These are phyloP conservation scores for Grigorovia jiainica DNA, from an alignment of 805 yeast species.

Conservation along the genomic window DNA sequence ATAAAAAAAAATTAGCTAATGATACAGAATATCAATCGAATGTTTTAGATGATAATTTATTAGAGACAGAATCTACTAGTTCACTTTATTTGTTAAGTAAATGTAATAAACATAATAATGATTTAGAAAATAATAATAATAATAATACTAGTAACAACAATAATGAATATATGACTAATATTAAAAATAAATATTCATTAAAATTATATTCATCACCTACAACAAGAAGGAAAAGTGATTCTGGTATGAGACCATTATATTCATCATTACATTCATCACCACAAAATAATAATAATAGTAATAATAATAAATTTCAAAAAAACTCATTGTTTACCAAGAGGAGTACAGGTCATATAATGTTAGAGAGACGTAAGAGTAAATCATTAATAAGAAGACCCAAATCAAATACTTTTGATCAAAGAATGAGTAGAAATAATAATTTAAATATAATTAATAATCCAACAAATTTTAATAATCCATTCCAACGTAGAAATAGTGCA, in stretches of 20 bases:
- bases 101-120: too few species aligned
- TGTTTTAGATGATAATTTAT: constrained; percentile 23
- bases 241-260: constrained; percentile 9
- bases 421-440: not conserved
- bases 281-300: constrained; percentile 1
- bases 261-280: constrained; percentile 11
- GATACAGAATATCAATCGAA: constrained; percentile 3
- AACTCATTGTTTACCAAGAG: constrained; percentile 8
- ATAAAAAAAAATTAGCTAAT: not conserved
- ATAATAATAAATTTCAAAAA: not conserved
- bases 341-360: constrained; percentile 15
- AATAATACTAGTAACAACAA: not conserved
- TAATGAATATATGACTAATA: not conserved
- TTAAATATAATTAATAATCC: not conserved
- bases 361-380: not conserved
- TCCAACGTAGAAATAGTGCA: constrained; percentile 8
- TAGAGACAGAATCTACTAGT: constrained; percentile 18
- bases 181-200: not conserved
- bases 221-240: constrained; percentile 16
- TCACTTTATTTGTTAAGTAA: constrained; percentile 17
- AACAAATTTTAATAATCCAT: not conserved
- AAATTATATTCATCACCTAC: not conserved
- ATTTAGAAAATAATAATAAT: too few species aligned
- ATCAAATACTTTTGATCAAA: constrained; percentile 1
- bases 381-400: constrained; percentile 1